These are phyloP conservation scores for Alternaria novae-zelandiae DNA, from an alignment of 2,329 filamentous ascomycete species.

Conservation along the genomic window DNA sequence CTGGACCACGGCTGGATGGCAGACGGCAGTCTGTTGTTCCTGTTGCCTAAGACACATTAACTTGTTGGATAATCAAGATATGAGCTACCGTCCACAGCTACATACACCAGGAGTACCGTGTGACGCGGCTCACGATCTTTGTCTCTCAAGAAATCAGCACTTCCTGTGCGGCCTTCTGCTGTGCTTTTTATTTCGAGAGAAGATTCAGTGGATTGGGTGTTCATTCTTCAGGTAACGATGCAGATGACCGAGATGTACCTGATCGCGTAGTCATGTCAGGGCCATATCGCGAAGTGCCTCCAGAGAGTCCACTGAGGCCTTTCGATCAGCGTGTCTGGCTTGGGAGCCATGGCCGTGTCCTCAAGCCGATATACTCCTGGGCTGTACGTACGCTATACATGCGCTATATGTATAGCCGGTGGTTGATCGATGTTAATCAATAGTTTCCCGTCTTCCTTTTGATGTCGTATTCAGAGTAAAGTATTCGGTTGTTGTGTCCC, in stretches of 20 bases:
- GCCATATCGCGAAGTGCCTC: background rate
- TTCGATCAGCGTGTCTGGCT: background rate
- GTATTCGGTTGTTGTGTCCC: background rate
- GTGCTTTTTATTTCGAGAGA: background rate
- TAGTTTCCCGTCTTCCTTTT: background rate
- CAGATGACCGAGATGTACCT: background rate
- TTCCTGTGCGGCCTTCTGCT: background rate
- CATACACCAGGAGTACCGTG: background rate
- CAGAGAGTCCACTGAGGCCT: background rate
- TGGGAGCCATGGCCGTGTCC: background rate
- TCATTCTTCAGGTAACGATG: background rate
- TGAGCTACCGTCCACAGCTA: background rate
- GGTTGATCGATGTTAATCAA: fast-evolving
- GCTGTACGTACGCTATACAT: background rate
- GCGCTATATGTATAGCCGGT: fast-evolving
- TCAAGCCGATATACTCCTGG: background rate
- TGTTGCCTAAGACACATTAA: background rate
- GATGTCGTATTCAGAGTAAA: background rate
- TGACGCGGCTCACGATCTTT: background rate
- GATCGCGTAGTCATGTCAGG: background rate
- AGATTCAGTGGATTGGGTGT: background rate
- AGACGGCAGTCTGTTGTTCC: background rate
- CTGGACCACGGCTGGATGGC: background rate
- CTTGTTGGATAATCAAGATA: background rate
- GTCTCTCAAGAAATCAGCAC: background rate